A percentile compares a stretch with the other conserved stretches of the same genome.
phyloP scores from a whole-genome alignment of 1,284 basidiomycete species.

The Boletus mariae region DNA sequence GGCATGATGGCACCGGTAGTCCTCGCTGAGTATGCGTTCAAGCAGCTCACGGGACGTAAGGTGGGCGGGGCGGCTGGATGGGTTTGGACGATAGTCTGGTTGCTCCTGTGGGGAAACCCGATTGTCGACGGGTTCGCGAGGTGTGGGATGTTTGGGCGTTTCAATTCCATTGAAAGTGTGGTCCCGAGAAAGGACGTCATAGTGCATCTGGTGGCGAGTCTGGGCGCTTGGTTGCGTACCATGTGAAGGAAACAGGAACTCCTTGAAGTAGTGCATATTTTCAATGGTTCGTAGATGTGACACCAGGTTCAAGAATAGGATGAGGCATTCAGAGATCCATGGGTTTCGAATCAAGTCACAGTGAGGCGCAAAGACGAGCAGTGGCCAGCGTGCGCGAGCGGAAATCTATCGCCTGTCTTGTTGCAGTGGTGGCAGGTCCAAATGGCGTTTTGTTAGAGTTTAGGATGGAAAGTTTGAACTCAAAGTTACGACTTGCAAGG shows the following conservation, averaged over 20 bases:
- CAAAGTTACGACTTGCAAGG: too few relatives aligned
- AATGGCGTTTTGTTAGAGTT: too few relatives aligned
- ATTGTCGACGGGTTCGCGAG: constrained; percentile 49
- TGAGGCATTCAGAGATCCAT: too few relatives aligned
- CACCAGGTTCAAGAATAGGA: too few relatives aligned
- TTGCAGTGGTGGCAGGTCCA: too few relatives aligned
- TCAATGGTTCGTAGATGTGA: too few relatives aligned
- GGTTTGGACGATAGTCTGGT: constrained; percentile 48
- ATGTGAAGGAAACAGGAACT: neutral
- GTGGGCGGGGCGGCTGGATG: constrained; percentile 44
- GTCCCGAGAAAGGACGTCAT: constrained; percentile 15
- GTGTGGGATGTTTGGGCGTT: constrained; percentile 37
- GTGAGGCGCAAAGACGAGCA: too few relatives aligned
- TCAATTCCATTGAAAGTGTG: constrained; percentile 4
- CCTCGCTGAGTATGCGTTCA: constrained; percentile 39
- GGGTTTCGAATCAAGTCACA: too few relatives aligned
- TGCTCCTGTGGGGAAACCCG: constrained; percentile 43
- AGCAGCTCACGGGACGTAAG: constrained; percentile 32
- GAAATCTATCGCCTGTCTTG: too few relatives aligned
- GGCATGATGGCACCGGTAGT: constrained; percentile 50
- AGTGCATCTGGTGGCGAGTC: neutral
- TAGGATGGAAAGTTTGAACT: too few relatives aligned
- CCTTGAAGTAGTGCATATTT: too few relatives aligned
- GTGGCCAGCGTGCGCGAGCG: too few relatives aligned
- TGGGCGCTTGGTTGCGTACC: constrained; percentile 12